These are phyloP conservation scores for Phoenix roebelenii DNA, from an alignment of 176 grass and related monocot species.

Conservation along the genomic window DNA sequence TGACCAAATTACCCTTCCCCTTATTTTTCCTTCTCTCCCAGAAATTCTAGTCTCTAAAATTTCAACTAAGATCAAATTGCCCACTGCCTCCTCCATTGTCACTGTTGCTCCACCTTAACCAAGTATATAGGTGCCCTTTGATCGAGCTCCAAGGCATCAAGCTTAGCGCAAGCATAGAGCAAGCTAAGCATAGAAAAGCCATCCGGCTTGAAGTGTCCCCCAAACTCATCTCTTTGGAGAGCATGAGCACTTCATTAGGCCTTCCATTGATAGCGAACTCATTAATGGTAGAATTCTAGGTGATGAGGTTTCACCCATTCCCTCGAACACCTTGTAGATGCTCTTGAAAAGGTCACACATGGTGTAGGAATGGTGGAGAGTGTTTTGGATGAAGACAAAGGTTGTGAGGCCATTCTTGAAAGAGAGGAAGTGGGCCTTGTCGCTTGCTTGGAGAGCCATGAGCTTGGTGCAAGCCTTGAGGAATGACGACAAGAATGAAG, in stretches of 20 bases:
- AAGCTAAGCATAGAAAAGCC: slow-evolving; percentile 72
- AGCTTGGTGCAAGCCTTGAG: slow-evolving; percentile 70
- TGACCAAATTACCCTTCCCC: no score
- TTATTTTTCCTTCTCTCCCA: no score
- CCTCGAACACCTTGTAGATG: slow-evolving; percentile 61
- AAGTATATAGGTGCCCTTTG: slow-evolving; percentile 46
- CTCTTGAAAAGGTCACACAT: slow-evolving; percentile 50
- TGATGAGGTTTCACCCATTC: slow-evolving; percentile 51
- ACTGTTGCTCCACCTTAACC: slow-evolving; percentile 25
- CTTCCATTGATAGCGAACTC: slow-evolving; percentile 52
- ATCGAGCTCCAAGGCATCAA: slow-evolving; percentile 39
- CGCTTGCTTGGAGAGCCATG: slow-evolving; percentile 46
- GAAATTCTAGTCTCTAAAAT: no score
- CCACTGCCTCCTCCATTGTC: no score
- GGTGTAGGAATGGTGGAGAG: no score
- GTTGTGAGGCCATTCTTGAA: slow-evolving; percentile 39
- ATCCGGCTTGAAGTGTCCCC: slow-evolving; percentile 23
- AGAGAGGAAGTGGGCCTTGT: slow-evolving; percentile 45
- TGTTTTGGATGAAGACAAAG: slow-evolving; percentile 63
- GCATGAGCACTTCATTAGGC: slow-evolving; percentile 58
- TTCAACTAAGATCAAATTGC: no score
- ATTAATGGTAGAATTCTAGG: slow-evolving; percentile 70
- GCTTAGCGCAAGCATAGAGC: slow-evolving; percentile 43
- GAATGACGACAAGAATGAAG: slow-evolving; percentile 29
- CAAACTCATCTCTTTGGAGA: slow-evolving; percentile 47